A percentile compares a stretch with the other conserved stretches of the same genome.
phyloP scores from a whole-genome alignment of 495 filamentous ascomycete genomes.

The Xylaria cubensis region DNA sequence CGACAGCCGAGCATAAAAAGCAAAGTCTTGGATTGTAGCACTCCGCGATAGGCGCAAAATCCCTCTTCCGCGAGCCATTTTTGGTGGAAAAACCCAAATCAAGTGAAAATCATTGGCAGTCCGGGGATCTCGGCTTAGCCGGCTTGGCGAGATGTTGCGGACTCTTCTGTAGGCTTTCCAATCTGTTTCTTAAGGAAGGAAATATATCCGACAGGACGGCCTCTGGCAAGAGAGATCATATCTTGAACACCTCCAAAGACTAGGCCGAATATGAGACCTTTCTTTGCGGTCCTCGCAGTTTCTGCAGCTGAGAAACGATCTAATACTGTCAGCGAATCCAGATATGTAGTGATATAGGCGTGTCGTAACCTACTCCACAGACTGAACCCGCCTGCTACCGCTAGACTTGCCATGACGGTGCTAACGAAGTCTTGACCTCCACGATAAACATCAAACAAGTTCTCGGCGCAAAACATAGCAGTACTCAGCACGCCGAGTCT shows the following conservation, averaged over 20 bases:
- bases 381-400: constrained; percentile 85
- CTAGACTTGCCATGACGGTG: constrained; percentile 79
- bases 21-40: neutral
- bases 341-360: neutral
- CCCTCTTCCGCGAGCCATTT: constrained; percentile 4
- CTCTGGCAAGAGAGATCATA: constrained; percentile 64
- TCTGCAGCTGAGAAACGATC: constrained; percentile 83
- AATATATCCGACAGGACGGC: constrained; percentile 73
- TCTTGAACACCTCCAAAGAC: constrained; percentile 85
- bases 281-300: constrained; percentile 82
- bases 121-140: neutral
- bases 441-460: constrained; percentile 79
- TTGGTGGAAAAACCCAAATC: neutral
- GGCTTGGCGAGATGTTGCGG: constrained; percentile 25
- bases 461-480: constrained; percentile 78
- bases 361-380: constrained; percentile 69
- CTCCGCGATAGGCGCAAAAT: neutral
- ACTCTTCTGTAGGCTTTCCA: constrained; percentile 33
- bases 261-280: constrained; percentile 78
- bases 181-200: constrained; percentile 64
- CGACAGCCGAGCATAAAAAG: constrained; percentile 8
- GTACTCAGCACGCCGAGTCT: constrained; percentile 70
- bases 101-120: neutral
- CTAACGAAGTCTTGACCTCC: constrained; percentile 74
- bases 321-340: constrained; percentile 40